phyloP scores from a whole-genome alignment of 331 rosid genomes.

The Stylosanthes scabra region DNA sequence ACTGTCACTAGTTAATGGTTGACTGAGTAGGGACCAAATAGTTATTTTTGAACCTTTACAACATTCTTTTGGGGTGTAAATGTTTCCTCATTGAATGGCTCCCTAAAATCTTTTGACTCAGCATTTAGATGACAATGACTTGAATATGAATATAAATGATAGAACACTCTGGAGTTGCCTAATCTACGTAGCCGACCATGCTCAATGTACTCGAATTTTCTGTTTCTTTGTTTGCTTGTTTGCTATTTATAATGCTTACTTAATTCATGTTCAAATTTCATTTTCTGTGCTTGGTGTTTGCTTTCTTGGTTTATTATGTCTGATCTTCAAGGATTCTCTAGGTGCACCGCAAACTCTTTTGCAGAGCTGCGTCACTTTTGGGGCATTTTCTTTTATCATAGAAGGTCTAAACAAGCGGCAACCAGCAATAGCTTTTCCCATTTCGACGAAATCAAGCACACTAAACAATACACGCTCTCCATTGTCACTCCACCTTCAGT shows the following conservation, averaged over 20 bases:
- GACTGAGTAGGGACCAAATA: no score
- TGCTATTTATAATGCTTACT: not conserved
- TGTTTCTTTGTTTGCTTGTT: no score
- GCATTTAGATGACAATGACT: not conserved
- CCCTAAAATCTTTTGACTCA: not conserved
- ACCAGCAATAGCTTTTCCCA: constrained; percentile 66
- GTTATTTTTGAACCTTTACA: no score
- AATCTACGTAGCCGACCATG: no score
- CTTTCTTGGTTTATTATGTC: not conserved
- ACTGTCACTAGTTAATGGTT: no score
- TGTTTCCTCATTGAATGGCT: not conserved
- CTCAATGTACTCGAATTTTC: no score
- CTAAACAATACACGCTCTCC: not conserved
- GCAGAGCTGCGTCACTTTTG: constrained; percentile 78
- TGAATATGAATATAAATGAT: no score
- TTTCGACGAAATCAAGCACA: constrained; percentile 43
- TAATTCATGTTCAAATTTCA: not conserved
- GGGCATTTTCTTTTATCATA: constrained; percentile 76
- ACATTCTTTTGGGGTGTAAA: no score
- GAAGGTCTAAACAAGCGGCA: constrained; percentile 73
- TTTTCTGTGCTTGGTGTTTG: not conserved
- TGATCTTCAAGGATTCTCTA: constrained; percentile 28
- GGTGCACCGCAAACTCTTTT: constrained; percentile 82
- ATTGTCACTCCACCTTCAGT: constrained; percentile 54
- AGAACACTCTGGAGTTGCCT: no score